These are phyloP conservation scores for Lophiostoma macrostomum DNA, from an alignment of 495 filamentous ascomycete species.

Conservation along the genomic window DNA sequence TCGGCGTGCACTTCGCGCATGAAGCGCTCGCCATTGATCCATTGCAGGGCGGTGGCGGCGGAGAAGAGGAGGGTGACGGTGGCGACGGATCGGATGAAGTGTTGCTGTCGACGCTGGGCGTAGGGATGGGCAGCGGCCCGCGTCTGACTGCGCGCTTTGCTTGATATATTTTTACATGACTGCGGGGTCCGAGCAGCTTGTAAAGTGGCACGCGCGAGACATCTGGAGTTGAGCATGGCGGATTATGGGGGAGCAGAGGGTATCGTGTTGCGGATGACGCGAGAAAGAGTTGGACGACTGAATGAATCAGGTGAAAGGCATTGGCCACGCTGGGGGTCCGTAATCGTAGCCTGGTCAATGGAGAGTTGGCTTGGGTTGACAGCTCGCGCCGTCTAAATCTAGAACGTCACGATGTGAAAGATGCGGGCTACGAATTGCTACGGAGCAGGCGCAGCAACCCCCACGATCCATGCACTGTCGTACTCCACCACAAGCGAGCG, in stretches of 20 bases:
- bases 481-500: conserved; percentile 4
- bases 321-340: background rate
- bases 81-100: conserved; percentile 36
- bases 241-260: background rate
- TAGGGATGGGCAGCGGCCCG: conserved; percentile 27
- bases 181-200: conserved; percentile 4
- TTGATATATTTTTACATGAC: conserved; percentile 16
- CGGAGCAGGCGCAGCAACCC: background rate
- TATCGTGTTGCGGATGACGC: background rate
- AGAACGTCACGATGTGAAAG: conserved; percentile 19
- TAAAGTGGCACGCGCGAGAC: conserved; percentile 17
- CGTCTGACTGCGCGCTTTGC: conserved; percentile 8
- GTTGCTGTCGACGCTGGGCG: conserved; percentile 38
- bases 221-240: conserved; percentile 27
- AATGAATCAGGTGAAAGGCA: background rate
- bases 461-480: background rate
- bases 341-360: background rate
- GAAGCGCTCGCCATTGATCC: conserved; percentile 25
- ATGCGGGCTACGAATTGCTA: background rate
- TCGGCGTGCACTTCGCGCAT: conserved; percentile 49
- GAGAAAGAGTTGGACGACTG: background rate
- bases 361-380: background rate
- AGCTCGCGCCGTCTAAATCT: background rate
- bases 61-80: conserved; percentile 31
- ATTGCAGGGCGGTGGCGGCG: conserved; percentile 32